Evolutionary conservation across 106 monocot species (phyloP).

Genomic region (Dactylorhiza incarnata): DNA sequence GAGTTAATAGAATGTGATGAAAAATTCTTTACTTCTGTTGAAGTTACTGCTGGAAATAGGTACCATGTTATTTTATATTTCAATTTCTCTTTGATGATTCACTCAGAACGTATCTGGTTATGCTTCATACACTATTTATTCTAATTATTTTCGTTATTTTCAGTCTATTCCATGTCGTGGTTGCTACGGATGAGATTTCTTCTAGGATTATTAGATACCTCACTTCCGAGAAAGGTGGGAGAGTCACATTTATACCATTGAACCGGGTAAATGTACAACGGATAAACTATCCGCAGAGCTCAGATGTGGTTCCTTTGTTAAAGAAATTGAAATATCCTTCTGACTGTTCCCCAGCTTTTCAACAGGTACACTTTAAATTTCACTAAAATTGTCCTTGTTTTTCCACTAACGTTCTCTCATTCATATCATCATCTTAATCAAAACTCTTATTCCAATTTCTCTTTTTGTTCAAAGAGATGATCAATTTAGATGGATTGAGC

Average conservation of each 20-base stretch:
- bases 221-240: constrained; percentile 87
- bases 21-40: constrained; percentile 97
- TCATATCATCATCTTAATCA: background rate
- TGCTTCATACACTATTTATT: background rate
- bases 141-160: constrained; percentile 8
- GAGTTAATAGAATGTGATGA: constrained; percentile 89
- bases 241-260: constrained; percentile 93
- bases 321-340: constrained; percentile 60
- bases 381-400: background rate
- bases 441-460: background rate
- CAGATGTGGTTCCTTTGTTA: constrained; percentile 85
- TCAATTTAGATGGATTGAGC: background rate
- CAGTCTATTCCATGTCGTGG: constrained; percentile 98
- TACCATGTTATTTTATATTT: constrained; percentile 9
- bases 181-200: constrained; percentile 78
- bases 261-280: constrained; percentile 74
- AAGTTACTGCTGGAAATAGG: constrained; percentile 99
- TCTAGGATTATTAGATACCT: constrained; percentile 80
- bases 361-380: constrained; percentile 41
- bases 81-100: background rate
- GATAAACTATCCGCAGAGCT: constrained; percentile 60
- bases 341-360: constrained; percentile 71
- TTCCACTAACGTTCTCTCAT: background rate
- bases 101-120: background rate
- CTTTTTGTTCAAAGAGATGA: background rate